phyloP scores from a whole-genome alignment of 2,329 filamentous ascomycete genomes.

The Monilinia aucupariae region DNA sequence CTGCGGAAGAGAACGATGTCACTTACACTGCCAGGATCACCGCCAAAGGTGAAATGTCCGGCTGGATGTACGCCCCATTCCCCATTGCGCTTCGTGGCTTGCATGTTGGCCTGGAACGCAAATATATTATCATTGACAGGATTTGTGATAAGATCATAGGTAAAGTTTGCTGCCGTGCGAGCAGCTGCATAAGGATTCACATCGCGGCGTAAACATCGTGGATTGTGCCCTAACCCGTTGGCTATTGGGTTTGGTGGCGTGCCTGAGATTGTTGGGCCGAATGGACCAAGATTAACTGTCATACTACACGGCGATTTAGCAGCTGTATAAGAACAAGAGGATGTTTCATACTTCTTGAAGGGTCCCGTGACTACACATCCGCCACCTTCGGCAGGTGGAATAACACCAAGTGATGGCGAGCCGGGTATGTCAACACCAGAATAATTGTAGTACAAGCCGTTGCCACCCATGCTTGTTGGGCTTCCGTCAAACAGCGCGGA shows the following conservation, averaged over 20 bases:
- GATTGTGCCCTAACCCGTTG: slow-evolving; percentile 36
- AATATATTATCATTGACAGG: slow-evolving; percentile 35
- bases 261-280: slow-evolving; percentile 34
- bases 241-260: slow-evolving; percentile 35
- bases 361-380: slow-evolving; percentile 48
- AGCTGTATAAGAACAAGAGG: background rate
- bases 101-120: slow-evolving; percentile 44
- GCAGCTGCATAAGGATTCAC: slow-evolving; percentile 37
- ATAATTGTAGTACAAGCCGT: slow-evolving; percentile 38
- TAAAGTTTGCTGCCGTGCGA: slow-evolving; percentile 37
- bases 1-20: background rate
- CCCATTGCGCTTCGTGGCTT: slow-evolving; percentile 33
- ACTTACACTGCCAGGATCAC: slow-evolving; percentile 40
- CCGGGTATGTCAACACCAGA: slow-evolving; percentile 21
- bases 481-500: slow-evolving; percentile 52
- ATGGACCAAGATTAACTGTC: slow-evolving; percentile 43
- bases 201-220: slow-evolving; percentile 41
- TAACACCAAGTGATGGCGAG: slow-evolving; percentile 26
- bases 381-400: slow-evolving; percentile 46
- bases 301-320: slow-evolving; percentile 23
- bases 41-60: slow-evolving; percentile 41
- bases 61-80: slow-evolving; percentile 38
- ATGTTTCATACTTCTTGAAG: slow-evolving; percentile 38
- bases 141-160: slow-evolving; percentile 37
- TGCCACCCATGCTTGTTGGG: slow-evolving; percentile 45